phyloP scores from a whole-genome alignment of 108 stramenopile genomes.

The Conticribra guillardii region DNA sequence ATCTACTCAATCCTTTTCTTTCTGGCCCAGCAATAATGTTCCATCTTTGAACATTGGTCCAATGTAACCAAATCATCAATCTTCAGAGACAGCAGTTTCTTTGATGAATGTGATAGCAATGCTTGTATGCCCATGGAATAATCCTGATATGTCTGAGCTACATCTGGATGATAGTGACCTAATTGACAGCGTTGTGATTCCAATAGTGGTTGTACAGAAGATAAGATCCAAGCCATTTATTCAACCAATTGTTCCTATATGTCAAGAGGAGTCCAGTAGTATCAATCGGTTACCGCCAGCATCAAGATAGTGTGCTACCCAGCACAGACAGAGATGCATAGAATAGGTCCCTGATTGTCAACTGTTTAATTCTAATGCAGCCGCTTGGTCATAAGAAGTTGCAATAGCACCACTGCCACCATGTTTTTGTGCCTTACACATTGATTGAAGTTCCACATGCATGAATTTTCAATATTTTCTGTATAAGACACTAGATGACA shows the following conservation, averaged over 20 bases:
- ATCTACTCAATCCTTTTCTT: conserved; percentile 66
- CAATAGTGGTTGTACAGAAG: conserved; percentile 32
- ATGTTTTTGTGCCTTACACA: conserved; percentile 6
- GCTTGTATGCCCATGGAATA: conserved; percentile 51
- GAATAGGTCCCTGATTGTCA: conserved; percentile 63
- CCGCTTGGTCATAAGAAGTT: conserved; percentile 47
- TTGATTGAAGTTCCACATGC: conserved; percentile 41
- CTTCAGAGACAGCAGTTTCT: conserved; percentile 42
- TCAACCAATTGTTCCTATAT: conserved; percentile 30
- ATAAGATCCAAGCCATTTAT: conserved; percentile 54
- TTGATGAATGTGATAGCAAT: conserved; percentile 62
- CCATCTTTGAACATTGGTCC: conserved; percentile 59
- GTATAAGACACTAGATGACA: too few species aligned
- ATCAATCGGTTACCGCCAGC: conserved; percentile 62
- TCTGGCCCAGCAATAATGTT: conserved; percentile 54
- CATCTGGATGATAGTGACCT: conserved; percentile 46
- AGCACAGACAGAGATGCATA: conserved; percentile 53
- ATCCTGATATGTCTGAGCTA: conserved; percentile 48
- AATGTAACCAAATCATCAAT: conserved; percentile 45
- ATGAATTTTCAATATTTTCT: conserved; percentile 75
- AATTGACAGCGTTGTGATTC: conserved; percentile 20
- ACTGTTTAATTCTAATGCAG: conserved; percentile 68
- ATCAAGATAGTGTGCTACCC: conserved; percentile 65
- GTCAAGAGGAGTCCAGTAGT: conserved; percentile 43
- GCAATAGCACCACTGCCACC: conserved; percentile 14